Base-by-base conservation (phyloP, 352 stramenopile genomes). In the Phytophthora podocarpi region DNA sequence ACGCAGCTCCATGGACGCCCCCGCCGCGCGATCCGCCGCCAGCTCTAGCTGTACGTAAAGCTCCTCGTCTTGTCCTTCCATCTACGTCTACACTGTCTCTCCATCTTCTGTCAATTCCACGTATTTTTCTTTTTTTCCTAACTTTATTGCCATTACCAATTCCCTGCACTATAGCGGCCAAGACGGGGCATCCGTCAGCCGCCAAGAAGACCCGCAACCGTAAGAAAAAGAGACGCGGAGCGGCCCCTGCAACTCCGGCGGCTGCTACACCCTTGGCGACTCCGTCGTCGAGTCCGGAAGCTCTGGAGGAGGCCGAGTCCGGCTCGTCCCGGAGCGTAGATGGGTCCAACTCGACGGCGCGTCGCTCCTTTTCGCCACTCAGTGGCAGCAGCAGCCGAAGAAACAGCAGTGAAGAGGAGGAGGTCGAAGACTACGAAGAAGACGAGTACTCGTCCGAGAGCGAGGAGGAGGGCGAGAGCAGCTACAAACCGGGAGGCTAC, bases 401-500 rank as follows among this genome's bases (percentile, higher is more conserved):
- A 54, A 48, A 12, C 18, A 59, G 58, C 58, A 67, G 41, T 40
- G 56, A 30, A 67, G 54, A 64, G 18, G 59, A 73, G 39, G 54
- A 58, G 24, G 52, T 58, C 11, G 59, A 68, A 24, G 32, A 84
- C 13, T 72, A 79, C 26, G 90, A 98, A 43, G 96, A 98, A 56
- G 93, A 98, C 63, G 76, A 89, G 20, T 92, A 84, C 39, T 91
- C 82, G 32, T 91, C 82, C 23, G 82, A 91, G 42, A 92, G 82
- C 56, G 85, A 96, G 34, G 85, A 94, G 30, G 97, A 99, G 67
- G 97, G 97, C 15, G 78, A 90, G 39, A 93, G 90, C 42, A 97
- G 95, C 42, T 99, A 99, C 77, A 98, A 98, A 56, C 67, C 89
- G 0, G 98, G 98, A 48, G 98, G 98, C 16, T 99, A 99, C 80